Conservation (phyloP, 805 yeast species). For the Suhomyces canberraensis region DNA sequence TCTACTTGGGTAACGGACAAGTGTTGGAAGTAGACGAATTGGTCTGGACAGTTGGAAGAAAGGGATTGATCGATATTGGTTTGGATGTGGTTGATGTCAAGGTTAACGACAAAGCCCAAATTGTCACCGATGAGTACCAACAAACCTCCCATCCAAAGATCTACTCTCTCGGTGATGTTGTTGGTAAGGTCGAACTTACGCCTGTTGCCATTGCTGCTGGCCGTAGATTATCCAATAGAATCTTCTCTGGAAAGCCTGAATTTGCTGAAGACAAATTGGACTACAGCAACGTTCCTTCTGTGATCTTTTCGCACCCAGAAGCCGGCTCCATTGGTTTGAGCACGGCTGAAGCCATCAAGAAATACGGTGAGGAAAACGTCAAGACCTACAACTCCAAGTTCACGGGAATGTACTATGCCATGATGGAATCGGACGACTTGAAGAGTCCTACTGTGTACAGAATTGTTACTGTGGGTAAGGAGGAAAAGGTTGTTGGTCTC, state of each 20-base stretch:
- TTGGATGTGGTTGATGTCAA: constrained; percentile 74
- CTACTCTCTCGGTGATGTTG: constrained; percentile 90
- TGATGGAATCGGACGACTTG: constrained; percentile 56
- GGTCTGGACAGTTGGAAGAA: constrained; percentile 94
- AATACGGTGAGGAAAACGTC: constrained; percentile 77
- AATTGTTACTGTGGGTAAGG: constrained; percentile 69
- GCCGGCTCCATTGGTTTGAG: constrained; percentile 91
- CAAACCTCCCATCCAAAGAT: constrained; percentile 68
- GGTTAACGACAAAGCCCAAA: constrained; percentile 55
- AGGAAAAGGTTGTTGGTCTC: constrained; percentile 93
- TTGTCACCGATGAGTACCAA: constrained; percentile 86
- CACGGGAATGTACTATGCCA: constrained; percentile 90
- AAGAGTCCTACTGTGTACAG: constrained; percentile 89
- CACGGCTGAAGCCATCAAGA: constrained; percentile 69
- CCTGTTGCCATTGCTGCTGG: constrained; percentile 99
- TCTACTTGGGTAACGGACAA: constrained; percentile 35
- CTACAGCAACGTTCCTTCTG: constrained; percentile 85
- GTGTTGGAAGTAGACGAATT: constrained; percentile 64
- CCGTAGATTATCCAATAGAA: constrained; percentile 84
- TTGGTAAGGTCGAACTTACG: constrained; percentile 89
- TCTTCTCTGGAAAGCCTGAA: constrained; percentile 72
- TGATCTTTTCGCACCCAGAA: constrained; percentile 97
- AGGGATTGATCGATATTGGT: constrained; percentile 68
- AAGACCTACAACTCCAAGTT: constrained; percentile 81
- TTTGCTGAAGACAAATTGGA: constrained; percentile 79